Percentiles rank a stretch among this genome's conserved stretches.
These are phyloP conservation scores for Scheffersomyces lignosus DNA, from an alignment of 805 yeast genomes.

Conservation along the genomic window DNA sequence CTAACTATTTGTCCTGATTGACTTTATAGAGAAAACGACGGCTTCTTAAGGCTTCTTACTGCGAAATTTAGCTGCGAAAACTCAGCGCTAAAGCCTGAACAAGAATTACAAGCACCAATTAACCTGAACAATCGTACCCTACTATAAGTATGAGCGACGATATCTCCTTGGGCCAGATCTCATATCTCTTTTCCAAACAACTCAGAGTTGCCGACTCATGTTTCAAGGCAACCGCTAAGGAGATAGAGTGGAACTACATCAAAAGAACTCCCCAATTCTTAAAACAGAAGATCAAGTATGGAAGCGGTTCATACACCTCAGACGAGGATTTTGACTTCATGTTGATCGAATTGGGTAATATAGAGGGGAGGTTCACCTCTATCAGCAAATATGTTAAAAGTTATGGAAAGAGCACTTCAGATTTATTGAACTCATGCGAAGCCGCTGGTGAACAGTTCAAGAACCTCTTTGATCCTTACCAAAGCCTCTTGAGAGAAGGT, in stretches of 20 bases:
- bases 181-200: background rate
- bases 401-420: slow-evolving; percentile 7
- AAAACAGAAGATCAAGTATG: slow-evolving; percentile 4
- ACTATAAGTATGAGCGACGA: background rate
- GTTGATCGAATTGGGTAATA: slow-evolving; percentile 10
- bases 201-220: background rate
- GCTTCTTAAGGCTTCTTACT: too few species aligned
- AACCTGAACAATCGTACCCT: too few species aligned
- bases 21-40: too few species aligned
- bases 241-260: slow-evolving; percentile 24
- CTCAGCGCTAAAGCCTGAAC: too few species aligned
- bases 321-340: slow-evolving; percentile 17
- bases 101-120: too few species aligned
- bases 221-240: background rate
- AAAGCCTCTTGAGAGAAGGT: slow-evolving; percentile 10
- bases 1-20: too few species aligned
- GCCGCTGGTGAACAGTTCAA: slow-evolving; percentile 17
- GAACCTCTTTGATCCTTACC: slow-evolving; percentile 22
- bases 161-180: background rate
- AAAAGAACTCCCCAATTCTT: slow-evolving; percentile 15
- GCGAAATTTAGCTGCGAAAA: too few species aligned
- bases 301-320: slow-evolving; percentile 16
- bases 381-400: slow-evolving; percentile 14
- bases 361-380: slow-evolving; percentile 17
- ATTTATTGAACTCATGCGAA: slow-evolving; percentile 7